Conservation (phyloP, 2,329 filamentous ascomycete genomes). For the Trichoderma citrinoviride region DNA sequence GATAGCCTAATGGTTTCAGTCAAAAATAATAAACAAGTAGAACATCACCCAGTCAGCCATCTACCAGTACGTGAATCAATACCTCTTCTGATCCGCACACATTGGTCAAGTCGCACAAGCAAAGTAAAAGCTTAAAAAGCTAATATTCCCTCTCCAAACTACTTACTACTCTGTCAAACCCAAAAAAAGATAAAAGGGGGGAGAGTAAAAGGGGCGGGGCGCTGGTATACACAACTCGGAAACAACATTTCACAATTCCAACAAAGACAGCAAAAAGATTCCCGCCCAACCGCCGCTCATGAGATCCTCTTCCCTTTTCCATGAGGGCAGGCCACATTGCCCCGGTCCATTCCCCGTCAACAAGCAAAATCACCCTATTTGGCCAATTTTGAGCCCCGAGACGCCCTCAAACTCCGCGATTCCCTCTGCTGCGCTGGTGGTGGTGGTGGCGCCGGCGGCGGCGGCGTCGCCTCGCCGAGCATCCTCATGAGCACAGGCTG, state of each 20-base stretch:
- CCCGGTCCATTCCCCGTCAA: too few species aligned
- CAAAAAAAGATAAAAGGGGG: not conserved
- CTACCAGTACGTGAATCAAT: too few species aligned
- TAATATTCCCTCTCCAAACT: not conserved
- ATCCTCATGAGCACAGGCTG: constrained; percentile 18
- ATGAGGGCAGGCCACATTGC: too few species aligned
- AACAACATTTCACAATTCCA: not conserved
- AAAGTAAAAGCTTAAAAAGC: too few species aligned
- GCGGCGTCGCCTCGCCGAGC: not conserved
- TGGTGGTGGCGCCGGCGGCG: too few species aligned
- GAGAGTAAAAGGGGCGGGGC: not conserved
- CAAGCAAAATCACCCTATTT: not conserved
- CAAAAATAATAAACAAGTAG: too few species aligned
- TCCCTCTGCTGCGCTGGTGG: not conserved
- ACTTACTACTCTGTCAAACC: constrained; percentile 7
- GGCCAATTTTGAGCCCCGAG: not conserved
- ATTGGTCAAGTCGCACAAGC: too few species aligned
- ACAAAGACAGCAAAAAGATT: not conserved
- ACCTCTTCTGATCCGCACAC: too few species aligned
- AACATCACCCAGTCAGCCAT: too few species aligned
- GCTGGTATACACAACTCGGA: constrained; percentile 16
- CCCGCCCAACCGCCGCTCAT: too few species aligned
- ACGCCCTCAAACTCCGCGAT: not conserved
- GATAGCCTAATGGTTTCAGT: too few species aligned
- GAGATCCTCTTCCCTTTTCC: too few species aligned